Evolutionary conservation across 2,329 filamentous ascomycete genomes (phyloP).

Genomic region (Trichoderma cornu-damae): DNA sequence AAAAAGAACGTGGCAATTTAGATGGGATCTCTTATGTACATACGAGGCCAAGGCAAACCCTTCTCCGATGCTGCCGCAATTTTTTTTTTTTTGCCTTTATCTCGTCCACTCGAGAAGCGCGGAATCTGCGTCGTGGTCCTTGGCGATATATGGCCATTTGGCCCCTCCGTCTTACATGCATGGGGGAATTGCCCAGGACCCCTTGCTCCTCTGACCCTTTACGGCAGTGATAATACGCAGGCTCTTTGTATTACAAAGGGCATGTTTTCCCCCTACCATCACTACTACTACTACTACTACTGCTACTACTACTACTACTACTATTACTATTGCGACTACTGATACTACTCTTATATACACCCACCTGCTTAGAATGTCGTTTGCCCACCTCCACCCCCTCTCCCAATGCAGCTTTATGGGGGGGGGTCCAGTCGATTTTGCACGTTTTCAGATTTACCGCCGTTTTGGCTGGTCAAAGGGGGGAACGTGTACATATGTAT

Average conservation of each 20-base stretch:
- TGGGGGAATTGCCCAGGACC: neutral
- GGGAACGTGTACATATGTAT: neutral
- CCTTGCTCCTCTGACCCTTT: neutral
- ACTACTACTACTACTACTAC: too few relatives aligned
- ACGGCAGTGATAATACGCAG: neutral
- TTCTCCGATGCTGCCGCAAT: too few relatives aligned
- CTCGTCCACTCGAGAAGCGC: neutral
- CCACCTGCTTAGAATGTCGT: neutral
- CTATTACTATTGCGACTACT: too few relatives aligned
- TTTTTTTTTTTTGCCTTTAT: neutral
- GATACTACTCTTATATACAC: too few relatives aligned
- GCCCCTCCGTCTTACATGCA: conserved; percentile 12
- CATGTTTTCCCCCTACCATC: too few relatives aligned
- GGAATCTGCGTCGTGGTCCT: neutral
- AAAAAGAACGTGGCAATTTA: too few relatives aligned
- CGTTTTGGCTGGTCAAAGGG: neutral
- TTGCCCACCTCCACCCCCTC: neutral
- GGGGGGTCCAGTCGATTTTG: neutral
- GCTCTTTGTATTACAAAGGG: neutral
- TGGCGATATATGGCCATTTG: neutral
- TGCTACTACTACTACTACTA: too few relatives aligned
- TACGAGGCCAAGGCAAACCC: too few relatives aligned
- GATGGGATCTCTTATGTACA: too few relatives aligned
- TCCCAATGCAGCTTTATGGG: too few relatives aligned
- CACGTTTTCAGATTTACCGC: neutral